Percentiles rank a stretch among this genome's conserved stretches.
Conservation (phyloP, 2,329 filamentous ascomycete species). For the Claviceps africana region DNA sequence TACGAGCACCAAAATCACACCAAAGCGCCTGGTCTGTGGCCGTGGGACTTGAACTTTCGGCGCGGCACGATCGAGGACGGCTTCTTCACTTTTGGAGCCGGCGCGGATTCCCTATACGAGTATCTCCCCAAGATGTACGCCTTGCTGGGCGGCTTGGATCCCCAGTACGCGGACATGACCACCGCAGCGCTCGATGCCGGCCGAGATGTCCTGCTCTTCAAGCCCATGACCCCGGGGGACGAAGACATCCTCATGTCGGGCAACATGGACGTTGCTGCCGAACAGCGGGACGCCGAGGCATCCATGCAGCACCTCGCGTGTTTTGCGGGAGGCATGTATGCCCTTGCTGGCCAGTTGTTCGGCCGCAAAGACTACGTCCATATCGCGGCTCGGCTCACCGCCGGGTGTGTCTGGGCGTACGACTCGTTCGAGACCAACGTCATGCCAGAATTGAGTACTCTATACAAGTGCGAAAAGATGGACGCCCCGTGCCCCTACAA, state of each 20-base stretch:
- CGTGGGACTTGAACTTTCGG: conserved; percentile 47
- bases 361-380: conserved; percentile 30
- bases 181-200: conserved; percentile 45
- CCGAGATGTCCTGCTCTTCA: conserved; percentile 50
- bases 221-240: conserved; percentile 47
- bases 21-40: conserved; percentile 59
- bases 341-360: conserved; percentile 50
- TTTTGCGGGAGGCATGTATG: conserved; percentile 59
- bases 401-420: conserved; percentile 43
- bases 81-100: conserved; percentile 30
- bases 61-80: conserved; percentile 29
- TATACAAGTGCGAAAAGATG: conserved; percentile 22
- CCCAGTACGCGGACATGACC: conserved; percentile 53
- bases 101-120: conserved; percentile 40
- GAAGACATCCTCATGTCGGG: conserved; percentile 47
- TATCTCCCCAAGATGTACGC: conserved; percentile 45
- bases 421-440: conserved; percentile 33
- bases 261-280: conserved; percentile 18
- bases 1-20: conserved; percentile 51
- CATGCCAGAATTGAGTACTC: conserved; percentile 36
- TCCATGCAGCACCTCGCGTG: conserved; percentile 49
- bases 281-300: conserved; percentile 16
- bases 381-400: conserved; percentile 32
- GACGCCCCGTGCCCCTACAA: conserved; percentile 23
- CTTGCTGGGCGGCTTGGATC: conserved; percentile 51